Conservation (phyloP, 345 rosid genomes). For the Schrenkiella parvula region DNA sequence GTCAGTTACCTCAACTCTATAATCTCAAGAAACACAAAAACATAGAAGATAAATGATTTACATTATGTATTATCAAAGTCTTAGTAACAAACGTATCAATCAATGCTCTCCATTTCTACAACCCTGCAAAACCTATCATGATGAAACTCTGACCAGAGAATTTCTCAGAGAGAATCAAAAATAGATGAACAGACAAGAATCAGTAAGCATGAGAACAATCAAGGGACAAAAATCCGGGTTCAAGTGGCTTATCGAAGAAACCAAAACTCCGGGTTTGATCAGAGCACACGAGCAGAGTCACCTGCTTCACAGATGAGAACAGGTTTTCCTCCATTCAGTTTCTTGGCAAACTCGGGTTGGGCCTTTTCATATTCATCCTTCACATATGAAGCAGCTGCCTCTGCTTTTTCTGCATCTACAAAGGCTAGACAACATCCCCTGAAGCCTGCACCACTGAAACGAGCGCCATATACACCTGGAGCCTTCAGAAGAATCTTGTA, state of each 20-base stretch:
- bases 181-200: conserved; percentile 6
- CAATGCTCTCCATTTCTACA: background rate
- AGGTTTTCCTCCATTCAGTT: conserved; percentile 39
- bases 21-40: background rate
- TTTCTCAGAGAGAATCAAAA: background rate
- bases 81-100: background rate
- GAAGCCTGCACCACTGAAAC: conserved; percentile 93
- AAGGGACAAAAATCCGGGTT: background rate
- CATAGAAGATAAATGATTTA: background rate
- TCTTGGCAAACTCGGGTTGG: conserved; percentile 62
- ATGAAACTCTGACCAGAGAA: background rate
- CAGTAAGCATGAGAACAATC: background rate
- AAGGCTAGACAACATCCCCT: conserved; percentile 79
- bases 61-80: background rate
- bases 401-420: conserved; percentile 51
- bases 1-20: too few species aligned
- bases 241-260: background rate
- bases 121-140: background rate
- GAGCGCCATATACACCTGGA: conserved; percentile 78
- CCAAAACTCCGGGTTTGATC: conserved; percentile 1
- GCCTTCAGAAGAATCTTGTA: conserved; percentile 59
- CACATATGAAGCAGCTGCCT: conserved; percentile 59
- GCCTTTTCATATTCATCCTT: conserved; percentile 48
- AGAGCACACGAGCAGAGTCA: conserved; percentile 62
- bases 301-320: conserved; percentile 73